phyloP scores from a whole-genome alignment of 108 stramenopile species.

The Cyclotella choctawhatcheeana region DNA sequence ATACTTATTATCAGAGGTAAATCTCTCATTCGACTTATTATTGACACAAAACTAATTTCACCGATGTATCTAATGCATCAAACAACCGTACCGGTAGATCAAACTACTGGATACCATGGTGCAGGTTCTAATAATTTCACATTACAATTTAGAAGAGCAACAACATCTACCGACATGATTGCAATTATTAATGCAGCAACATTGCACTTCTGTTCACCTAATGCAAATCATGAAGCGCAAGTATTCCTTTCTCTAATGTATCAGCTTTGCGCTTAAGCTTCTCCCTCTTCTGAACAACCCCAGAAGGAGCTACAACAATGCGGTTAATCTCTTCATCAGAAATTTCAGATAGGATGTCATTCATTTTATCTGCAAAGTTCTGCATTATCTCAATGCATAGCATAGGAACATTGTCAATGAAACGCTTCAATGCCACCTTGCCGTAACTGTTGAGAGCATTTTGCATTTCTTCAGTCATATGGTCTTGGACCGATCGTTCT shows the following conservation, averaged over 20 bases:
- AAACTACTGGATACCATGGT: too few species aligned
- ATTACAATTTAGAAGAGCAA: too few species aligned
- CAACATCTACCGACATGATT: too few species aligned
- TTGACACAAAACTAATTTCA: too few species aligned
- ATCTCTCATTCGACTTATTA: too few species aligned
- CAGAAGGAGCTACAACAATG: slow-evolving; percentile 17
- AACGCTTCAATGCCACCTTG: slow-evolving; percentile 65
- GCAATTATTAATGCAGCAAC: too few species aligned
- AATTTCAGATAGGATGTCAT: slow-evolving; percentile 21
- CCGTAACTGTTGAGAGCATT: slow-evolving; percentile 66
- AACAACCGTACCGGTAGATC: too few species aligned
- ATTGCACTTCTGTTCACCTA: too few species aligned
- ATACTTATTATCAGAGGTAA: too few species aligned
- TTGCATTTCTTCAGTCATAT: slow-evolving; percentile 80
- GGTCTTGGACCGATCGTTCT: slow-evolving; percentile 49
- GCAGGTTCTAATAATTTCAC: too few species aligned
- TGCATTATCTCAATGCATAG: slow-evolving; percentile 57
- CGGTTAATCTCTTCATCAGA: slow-evolving; percentile 30
- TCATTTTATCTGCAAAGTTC: slow-evolving; percentile 27
- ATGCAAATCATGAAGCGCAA: neutral
- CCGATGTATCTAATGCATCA: too few species aligned
- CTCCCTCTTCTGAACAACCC: slow-evolving; percentile 14
- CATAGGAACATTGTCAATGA: slow-evolving; percentile 76
- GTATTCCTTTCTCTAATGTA: slow-evolving; percentile 17
- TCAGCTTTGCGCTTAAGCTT: slow-evolving; percentile 29